Conservation (phyloP, 768 basidiomycete species). For the Russula sp. region DNA sequence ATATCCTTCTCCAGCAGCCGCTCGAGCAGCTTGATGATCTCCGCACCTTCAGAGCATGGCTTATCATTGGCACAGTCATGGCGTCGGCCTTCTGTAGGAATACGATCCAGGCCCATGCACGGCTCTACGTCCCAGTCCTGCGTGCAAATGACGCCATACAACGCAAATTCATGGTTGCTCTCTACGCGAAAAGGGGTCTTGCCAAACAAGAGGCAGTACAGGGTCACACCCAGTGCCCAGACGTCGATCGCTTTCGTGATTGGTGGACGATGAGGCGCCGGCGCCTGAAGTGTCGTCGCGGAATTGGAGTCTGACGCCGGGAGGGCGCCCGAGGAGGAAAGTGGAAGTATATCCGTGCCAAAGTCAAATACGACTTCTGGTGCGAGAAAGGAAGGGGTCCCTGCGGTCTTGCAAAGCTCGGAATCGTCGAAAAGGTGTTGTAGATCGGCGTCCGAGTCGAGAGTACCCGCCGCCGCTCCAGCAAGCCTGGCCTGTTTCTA, state of each 20-base stretch:
- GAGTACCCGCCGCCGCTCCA: not conserved
- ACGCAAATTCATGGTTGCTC: slow-evolving; percentile 60
- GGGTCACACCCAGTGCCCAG: slow-evolving; percentile 95
- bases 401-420: slow-evolving; percentile 86
- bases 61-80: slow-evolving; percentile 37
- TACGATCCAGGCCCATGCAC: slow-evolving; percentile 67
- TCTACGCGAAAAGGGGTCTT: slow-evolving; percentile 68
- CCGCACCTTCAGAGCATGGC: slow-evolving; percentile 48
- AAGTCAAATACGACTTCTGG: slow-evolving; percentile 86
- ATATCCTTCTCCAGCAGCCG: slow-evolving; percentile 80
- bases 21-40: slow-evolving; percentile 69
- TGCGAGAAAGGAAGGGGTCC: slow-evolving; percentile 94
- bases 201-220: slow-evolving; percentile 93
- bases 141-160: slow-evolving; percentile 79
- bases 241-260: slow-evolving; percentile 95
- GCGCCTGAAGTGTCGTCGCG: slow-evolving; percentile 35
- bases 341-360: slow-evolving; percentile 31
- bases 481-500: slow-evolving; percentile 25
- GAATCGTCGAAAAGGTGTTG: slow-evolving; percentile 77
- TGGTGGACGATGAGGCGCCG: slow-evolving; percentile 42
- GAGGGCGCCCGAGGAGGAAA: slow-evolving; percentile 36
- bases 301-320: slow-evolving; percentile 38
- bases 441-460: slow-evolving; percentile 42
- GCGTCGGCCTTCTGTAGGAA: slow-evolving; percentile 62
- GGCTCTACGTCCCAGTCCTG: slow-evolving; percentile 66